phyloP scores from a whole-genome alignment of 2,329 filamentous ascomycete species.

The Knoxdaviesia capensis region DNA sequence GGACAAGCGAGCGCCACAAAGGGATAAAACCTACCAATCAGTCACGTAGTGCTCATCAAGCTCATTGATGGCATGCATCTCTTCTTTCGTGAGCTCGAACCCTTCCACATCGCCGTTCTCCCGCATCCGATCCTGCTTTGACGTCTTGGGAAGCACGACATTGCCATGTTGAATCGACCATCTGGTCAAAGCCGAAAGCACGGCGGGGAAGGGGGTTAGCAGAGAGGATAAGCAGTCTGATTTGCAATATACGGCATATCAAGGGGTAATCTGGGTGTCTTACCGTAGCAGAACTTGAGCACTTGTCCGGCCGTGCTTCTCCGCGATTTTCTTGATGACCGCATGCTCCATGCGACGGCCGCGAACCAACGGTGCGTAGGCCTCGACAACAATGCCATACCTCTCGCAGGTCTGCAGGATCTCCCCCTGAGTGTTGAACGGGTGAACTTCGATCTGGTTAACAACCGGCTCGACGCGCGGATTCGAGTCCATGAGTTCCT shows the following conservation, averaged over 20 bases:
- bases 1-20: too few species aligned
- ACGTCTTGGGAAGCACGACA: slow-evolving; percentile 56
- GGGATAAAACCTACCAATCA: slow-evolving; percentile 26
- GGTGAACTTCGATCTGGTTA: slow-evolving; percentile 69
- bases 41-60: slow-evolving; percentile 58
- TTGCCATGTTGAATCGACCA: slow-evolving; percentile 63
- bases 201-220: neutral
- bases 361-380: slow-evolving; percentile 60
- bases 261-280: slow-evolving; percentile 3
- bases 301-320: slow-evolving; percentile 48
- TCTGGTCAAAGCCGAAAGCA: slow-evolving; percentile 13
- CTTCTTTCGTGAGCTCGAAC: slow-evolving; percentile 40
- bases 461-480: slow-evolving; percentile 45
- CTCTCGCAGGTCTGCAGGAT: slow-evolving; percentile 47
- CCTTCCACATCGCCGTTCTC: slow-evolving; percentile 42
- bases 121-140: slow-evolving; percentile 36
- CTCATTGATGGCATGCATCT: slow-evolving; percentile 40
- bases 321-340: slow-evolving; percentile 36
- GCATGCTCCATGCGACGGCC: slow-evolving; percentile 51
- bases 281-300: slow-evolving; percentile 51
- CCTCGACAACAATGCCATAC: slow-evolving; percentile 51
- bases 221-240: neutral
- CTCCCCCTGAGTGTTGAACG: slow-evolving; percentile 53
- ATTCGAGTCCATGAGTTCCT: slow-evolving; percentile 44
- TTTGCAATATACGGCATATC: neutral